phyloP scores from a whole-genome alignment of 176 grass and related monocot species.

The Melocanna baccifera region DNA sequence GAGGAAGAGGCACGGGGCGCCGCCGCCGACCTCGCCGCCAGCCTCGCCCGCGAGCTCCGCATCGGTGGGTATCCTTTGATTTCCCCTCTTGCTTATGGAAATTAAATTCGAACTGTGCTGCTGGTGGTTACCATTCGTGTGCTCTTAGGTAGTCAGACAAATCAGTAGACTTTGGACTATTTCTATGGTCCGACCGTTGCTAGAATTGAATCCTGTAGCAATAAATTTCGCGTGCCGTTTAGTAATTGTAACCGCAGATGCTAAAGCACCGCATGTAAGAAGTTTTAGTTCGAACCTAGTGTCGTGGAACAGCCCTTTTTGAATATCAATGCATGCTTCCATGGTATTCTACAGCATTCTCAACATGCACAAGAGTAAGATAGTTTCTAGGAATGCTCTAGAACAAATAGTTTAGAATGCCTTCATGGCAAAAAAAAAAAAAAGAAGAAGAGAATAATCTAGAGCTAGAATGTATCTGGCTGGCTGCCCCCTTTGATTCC shows the following conservation, averaged over 20 bases:
- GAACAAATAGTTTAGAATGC: too few relatives aligned
- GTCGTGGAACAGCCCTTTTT: too few relatives aligned
- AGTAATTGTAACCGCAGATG: neutral
- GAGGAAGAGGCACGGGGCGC: constrained; percentile 76
- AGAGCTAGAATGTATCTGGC: too few relatives aligned
- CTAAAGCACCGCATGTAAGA: too few relatives aligned
- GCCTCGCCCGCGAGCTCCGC: constrained; percentile 48
- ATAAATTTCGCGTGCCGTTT: neutral
- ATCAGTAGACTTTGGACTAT: neutral
- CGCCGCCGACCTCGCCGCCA: constrained; percentile 52
- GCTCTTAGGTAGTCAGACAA: neutral
- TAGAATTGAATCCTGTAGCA: neutral
- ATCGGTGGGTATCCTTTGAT: constrained; percentile 25
- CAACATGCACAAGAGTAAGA: too few relatives aligned
- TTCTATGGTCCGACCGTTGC: neutral
- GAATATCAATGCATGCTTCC: too few relatives aligned
- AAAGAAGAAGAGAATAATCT: too few relatives aligned
- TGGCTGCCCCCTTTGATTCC: too few relatives aligned
- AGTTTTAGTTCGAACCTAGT: too few relatives aligned
- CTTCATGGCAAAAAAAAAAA: too few relatives aligned
- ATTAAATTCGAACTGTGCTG: neutral
- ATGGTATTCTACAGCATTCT: too few relatives aligned
- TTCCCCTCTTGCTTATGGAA: neutral
- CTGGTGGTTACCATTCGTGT: neutral
- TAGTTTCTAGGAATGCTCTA: too few relatives aligned